Conservation (phyloP, 1,284 basidiomycete genomes). For the Somion occarium region DNA sequence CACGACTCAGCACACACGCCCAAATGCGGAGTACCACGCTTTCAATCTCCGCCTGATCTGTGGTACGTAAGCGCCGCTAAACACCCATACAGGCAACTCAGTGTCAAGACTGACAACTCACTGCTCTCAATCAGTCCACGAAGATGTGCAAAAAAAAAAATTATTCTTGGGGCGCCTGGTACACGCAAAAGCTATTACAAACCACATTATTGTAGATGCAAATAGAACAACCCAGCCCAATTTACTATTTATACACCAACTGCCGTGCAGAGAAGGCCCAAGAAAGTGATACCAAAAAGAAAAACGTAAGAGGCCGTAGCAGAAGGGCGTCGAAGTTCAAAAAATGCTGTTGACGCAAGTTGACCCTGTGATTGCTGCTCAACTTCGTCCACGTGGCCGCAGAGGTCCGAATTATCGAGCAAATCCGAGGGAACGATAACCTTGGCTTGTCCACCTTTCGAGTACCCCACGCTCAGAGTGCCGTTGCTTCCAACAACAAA, state of each 20-base stretch:
- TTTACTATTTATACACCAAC: no score
- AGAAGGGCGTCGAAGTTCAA: slow-evolving; percentile 6
- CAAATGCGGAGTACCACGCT: slow-evolving; percentile 17
- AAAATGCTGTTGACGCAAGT: slow-evolving; percentile 13
- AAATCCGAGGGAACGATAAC: slow-evolving; percentile 42
- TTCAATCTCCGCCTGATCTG: slow-evolving; percentile 11
- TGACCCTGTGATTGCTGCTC: slow-evolving; percentile 10
- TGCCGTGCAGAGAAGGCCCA: slow-evolving; percentile 8
- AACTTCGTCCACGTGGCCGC: slow-evolving; percentile 19
- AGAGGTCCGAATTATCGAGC: slow-evolving; percentile 38
- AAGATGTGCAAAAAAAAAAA: no score
- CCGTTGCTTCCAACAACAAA: slow-evolving; percentile 62
- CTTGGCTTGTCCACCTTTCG: slow-evolving; percentile 51
- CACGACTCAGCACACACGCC: slow-evolving; percentile 20
- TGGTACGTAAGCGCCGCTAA: no score
- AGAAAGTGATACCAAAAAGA: slow-evolving; percentile 10
- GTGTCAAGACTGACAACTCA: no score
- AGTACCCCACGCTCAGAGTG: slow-evolving; percentile 53
- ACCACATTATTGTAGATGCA: no score
- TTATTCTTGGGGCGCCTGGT: no score
- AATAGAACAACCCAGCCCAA: no score
- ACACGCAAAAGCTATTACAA: no score
- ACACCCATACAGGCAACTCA: no score
- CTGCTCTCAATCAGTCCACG: no score
- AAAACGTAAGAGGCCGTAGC: neutral